Evolutionary conservation across 345 rosid genomes (phyloP).

Genomic region (Microcos paniculata): DNA sequence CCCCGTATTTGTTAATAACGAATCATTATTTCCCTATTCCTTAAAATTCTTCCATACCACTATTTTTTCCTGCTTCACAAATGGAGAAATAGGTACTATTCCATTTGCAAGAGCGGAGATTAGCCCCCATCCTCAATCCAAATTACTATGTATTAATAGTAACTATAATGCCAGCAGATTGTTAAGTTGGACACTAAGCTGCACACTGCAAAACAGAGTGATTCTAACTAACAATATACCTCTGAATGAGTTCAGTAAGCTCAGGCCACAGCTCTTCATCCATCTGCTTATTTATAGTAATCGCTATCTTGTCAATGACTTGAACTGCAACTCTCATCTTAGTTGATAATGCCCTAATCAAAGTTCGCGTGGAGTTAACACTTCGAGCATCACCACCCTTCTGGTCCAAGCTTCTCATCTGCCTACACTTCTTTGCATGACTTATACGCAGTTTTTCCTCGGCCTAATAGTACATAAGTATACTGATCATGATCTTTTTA

Average conservation of each 20-base stretch:
- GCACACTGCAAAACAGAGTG: neutral
- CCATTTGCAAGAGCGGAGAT: neutral
- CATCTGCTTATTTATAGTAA: slow-evolving; percentile 42
- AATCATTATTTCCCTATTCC: neutral
- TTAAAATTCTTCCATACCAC: neutral
- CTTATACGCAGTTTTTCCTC: slow-evolving; percentile 55
- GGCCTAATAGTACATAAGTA: slow-evolving; percentile 32
- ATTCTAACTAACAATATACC: slow-evolving; percentile 28
- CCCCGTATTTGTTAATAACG: neutral
- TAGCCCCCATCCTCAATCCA: neutral
- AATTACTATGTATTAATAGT: neutral
- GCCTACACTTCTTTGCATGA: slow-evolving; percentile 44
- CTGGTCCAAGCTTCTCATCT: slow-evolving; percentile 38
- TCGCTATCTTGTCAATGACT: slow-evolving; percentile 49
- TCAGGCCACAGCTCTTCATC: slow-evolving; percentile 60
- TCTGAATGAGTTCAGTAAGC: slow-evolving; percentile 36
- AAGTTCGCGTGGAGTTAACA: slow-evolving; percentile 31
- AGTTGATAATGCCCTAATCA: slow-evolving; percentile 39
- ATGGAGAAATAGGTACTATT: neutral
- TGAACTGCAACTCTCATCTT: slow-evolving; percentile 54
- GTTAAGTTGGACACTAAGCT: neutral
- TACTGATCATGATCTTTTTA: neutral
- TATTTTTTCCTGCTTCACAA: neutral
- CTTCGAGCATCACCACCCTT: slow-evolving; percentile 36
- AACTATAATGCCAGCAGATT: neutral